A percentile compares a stretch with the other conserved stretches of the same genome.
Conservation (phyloP, 352 stramenopile genomes). For the Pythium insidiosum region DNA sequence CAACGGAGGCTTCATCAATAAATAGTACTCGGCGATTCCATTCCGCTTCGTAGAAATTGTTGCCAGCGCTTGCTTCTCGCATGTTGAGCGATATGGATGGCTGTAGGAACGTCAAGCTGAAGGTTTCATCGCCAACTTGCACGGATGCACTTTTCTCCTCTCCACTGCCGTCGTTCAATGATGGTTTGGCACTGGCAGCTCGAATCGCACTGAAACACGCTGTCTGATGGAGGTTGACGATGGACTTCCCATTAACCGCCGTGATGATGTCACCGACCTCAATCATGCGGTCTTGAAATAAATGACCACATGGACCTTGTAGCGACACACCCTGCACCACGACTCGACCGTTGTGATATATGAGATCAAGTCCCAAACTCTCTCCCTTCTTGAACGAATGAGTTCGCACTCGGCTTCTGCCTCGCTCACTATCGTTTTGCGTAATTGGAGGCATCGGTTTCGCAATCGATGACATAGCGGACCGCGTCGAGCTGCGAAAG, state of each 20-base stretch:
- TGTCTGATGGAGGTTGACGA: constrained; percentile 76
- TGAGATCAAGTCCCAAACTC: constrained; percentile 69
- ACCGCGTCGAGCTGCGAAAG: constrained; percentile 69
- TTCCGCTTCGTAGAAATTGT: constrained; percentile 51
- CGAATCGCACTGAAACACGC: constrained; percentile 73
- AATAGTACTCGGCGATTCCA: constrained; percentile 84
- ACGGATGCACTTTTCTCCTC: constrained; percentile 11
- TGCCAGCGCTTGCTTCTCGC: constrained; percentile 2
- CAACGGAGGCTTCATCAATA: constrained; percentile 23
- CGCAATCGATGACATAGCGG: constrained; percentile 47
- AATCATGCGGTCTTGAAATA: constrained; percentile 60
- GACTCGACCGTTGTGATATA: constrained; percentile 70
- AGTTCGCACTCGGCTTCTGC: constrained; percentile 50
- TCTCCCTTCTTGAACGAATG: constrained; percentile 46
- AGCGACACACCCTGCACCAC: constrained; percentile 70
- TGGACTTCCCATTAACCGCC: constrained; percentile 68
- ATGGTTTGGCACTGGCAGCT: constrained; percentile 28
- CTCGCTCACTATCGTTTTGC: neutral
- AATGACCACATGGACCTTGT: constrained; percentile 44
- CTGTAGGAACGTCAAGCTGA: constrained; percentile 70
- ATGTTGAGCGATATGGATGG: constrained; percentile 15
- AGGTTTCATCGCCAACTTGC: constrained; percentile 13
- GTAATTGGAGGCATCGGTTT: too few species aligned
- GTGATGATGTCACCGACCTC: constrained; percentile 73
- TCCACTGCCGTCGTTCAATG: constrained; percentile 7